Evolutionary conservation across 2,329 filamentous ascomycete species (phyloP).

Genomic region (Diaporthe sp.): DNA sequence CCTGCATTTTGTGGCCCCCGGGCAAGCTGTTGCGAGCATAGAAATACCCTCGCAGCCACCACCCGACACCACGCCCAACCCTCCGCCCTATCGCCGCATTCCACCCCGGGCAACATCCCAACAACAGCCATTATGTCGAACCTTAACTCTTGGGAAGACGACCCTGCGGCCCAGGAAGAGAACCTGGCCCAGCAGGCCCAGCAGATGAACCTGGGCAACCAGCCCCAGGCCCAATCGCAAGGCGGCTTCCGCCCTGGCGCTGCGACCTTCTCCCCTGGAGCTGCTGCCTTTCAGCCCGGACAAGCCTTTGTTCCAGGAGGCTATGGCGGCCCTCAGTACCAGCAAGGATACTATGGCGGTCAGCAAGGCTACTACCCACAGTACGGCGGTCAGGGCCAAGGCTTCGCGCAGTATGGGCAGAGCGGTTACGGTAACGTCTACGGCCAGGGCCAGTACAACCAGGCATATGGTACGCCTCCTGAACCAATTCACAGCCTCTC

Average conservation of each 20-base stretch:
- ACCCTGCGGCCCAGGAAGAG: slow-evolving; percentile 82
- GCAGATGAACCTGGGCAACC: slow-evolving; percentile 79
- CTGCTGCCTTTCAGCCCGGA: slow-evolving; percentile 79
- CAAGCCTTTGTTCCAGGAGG: slow-evolving; percentile 74
- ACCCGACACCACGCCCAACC: slow-evolving; percentile 49
- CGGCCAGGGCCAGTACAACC: slow-evolving; percentile 59
- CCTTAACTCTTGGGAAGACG: slow-evolving; percentile 96
- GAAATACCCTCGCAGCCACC: slow-evolving; percentile 44
- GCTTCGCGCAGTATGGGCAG: slow-evolving; percentile 61
- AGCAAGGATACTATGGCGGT: slow-evolving; percentile 64
- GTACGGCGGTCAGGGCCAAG: slow-evolving; percentile 62
- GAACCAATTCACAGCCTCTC: neutral
- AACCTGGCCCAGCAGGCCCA: slow-evolving; percentile 82
- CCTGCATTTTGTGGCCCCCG: slow-evolving; percentile 35
- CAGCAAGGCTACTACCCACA: slow-evolving; percentile 66
- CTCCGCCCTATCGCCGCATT: slow-evolving; percentile 16
- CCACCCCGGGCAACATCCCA: slow-evolving; percentile 34
- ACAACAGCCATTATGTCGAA: slow-evolving; percentile 77
- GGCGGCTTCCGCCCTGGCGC: slow-evolving; percentile 76
- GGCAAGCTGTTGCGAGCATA: slow-evolving; percentile 34
- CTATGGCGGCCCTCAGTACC: slow-evolving; percentile 69
- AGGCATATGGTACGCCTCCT: slow-evolving; percentile 61
- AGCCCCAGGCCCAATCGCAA: slow-evolving; percentile 58
- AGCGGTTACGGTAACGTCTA: slow-evolving; percentile 53
- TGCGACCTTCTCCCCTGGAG: slow-evolving; percentile 80